Evolutionary conservation across 1,139 yeast species (phyloP).

Genomic region (Lodderomyces theae): DNA sequence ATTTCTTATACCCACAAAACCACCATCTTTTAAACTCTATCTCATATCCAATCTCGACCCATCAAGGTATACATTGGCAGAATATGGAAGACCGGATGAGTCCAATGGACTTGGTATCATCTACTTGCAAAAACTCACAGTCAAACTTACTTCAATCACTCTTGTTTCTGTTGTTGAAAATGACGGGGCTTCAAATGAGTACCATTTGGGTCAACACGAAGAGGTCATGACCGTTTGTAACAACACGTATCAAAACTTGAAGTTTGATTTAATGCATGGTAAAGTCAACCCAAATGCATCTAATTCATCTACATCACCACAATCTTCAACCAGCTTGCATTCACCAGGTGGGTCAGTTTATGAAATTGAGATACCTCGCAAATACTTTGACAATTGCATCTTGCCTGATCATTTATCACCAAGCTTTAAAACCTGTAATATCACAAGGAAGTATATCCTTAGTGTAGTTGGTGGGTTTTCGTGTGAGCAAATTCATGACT

Average conservation of each 20-base stretch:
- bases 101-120: slow-evolving; percentile 49
- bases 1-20: slow-evolving; percentile 39
- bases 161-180: slow-evolving; percentile 35
- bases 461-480: slow-evolving; percentile 47
- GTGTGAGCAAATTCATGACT: slow-evolving; percentile 25
- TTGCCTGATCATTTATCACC: slow-evolving; percentile 55
- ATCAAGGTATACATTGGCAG: slow-evolving; percentile 31
- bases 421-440: slow-evolving; percentile 57
- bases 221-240: slow-evolving; percentile 29
- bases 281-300: slow-evolving; percentile 27
- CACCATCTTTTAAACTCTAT: slow-evolving; percentile 40
- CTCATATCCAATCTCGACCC: slow-evolving; percentile 38
- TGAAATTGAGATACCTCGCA: slow-evolving; percentile 48
- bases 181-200: slow-evolving; percentile 24
- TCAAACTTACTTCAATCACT: slow-evolving; percentile 36
- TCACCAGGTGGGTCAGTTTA: slow-evolving; percentile 20
- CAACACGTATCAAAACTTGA: slow-evolving; percentile 33
- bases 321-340: slow-evolving; percentile 7
- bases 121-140: slow-evolving; percentile 36
- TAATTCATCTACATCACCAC: slow-evolving; percentile 10
- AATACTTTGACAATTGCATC: slow-evolving; percentile 36
- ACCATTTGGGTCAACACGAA: slow-evolving; percentile 31
- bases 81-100: slow-evolving; percentile 38
- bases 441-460: slow-evolving; percentile 47
- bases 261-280: slow-evolving; percentile 41